Base-by-base conservation (phyloP, 106 monocot species). In the Acorus calamus region DNA sequence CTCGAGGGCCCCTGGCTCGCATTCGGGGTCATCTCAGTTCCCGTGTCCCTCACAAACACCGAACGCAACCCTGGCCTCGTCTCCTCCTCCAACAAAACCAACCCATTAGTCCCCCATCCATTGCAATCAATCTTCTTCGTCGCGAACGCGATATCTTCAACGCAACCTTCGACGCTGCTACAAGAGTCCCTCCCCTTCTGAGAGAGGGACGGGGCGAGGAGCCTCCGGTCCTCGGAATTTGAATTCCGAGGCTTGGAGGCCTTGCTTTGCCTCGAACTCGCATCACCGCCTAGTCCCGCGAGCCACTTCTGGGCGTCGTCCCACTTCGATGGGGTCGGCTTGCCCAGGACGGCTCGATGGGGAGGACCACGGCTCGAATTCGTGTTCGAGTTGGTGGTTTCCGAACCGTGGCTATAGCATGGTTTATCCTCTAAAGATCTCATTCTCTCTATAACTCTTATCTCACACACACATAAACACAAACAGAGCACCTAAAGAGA, bases 251-350 rank as follows among this genome's bases (percentile, higher is more conserved):
- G 82, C 73, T 80, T 96, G 68, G 49, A 28, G 28, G 28, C 71
- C 62, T 71, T 77, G 57, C 52, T 13, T 6, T 78, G 64, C 8
- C 55, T 57, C 44, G 42, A 60, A 43, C 60, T 48, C 3, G 46
- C 61, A 14, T 49, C 64, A 9, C 79, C 69, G 28, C 66, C 63
- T 5, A 94, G 61, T 2, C 89, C 90, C 0, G 64, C 77, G 11
- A 96, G 71, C 94, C 94, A 96, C 69, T 96, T 96, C 69, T 96
- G 94, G 6, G 94, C 94, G 56, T 96, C 94, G 56, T 96, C 94
- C 94, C 94, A 96, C 51, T 96, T 96, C 2, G 94, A 96, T 52
- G 94, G 90, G 2, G 84, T 79, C 14, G 80, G 83, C 71, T 96
- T 96, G 8, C 64, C 79, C 6, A 71, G 4, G 53, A 67, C 11